Conservation (phyloP, 495 filamentous ascomycete genomes). For the Penicillium arizonense region DNA sequence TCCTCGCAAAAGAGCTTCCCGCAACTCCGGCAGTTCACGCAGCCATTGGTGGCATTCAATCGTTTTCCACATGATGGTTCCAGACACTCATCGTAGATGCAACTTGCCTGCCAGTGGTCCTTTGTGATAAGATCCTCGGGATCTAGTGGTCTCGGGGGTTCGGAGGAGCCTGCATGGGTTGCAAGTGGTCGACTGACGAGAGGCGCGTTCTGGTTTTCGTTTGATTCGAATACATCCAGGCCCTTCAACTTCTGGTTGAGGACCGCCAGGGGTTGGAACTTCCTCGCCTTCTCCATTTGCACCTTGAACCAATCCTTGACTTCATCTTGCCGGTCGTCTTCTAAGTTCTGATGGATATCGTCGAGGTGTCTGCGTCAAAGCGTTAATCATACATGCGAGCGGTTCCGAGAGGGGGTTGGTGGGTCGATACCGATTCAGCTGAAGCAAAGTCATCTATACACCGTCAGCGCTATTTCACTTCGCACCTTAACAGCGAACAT, state of each 20-base stretch:
- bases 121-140: conserved; percentile 87
- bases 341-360: conserved; percentile 89
- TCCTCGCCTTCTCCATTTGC: conserved; percentile 93
- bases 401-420: not conserved
- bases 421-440: conserved; percentile 73
- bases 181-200: conserved; percentile 29
- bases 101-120: conserved; percentile 81
- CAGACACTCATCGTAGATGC: conserved; percentile 73
- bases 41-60: conserved; percentile 75
- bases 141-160: conserved; percentile 50
- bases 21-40: conserved; percentile 88
- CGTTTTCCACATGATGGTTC: conserved; percentile 83
- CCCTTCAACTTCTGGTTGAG: conserved; percentile 95
- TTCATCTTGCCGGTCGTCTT: conserved; percentile 90
- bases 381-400: conserved; percentile 17
- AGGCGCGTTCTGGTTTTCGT: conserved; percentile 57
- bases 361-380: conserved; percentile 73
- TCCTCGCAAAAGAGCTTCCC: conserved; percentile 94
- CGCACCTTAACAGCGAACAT: not conserved
- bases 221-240: conserved; percentile 96
- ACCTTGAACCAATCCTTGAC: conserved; percentile 98
- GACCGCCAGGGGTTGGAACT: conserved; percentile 88
- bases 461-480: conserved; percentile 14
- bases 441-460: conserved; percentile 78
- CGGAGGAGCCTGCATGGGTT: conserved; percentile 30